Percentiles rank a stretch among this genome's conserved stretches.
phyloP scores from a whole-genome alignment of 1,284 basidiomycete species.

The Cutaneotrichosporon dermatis region DNA sequence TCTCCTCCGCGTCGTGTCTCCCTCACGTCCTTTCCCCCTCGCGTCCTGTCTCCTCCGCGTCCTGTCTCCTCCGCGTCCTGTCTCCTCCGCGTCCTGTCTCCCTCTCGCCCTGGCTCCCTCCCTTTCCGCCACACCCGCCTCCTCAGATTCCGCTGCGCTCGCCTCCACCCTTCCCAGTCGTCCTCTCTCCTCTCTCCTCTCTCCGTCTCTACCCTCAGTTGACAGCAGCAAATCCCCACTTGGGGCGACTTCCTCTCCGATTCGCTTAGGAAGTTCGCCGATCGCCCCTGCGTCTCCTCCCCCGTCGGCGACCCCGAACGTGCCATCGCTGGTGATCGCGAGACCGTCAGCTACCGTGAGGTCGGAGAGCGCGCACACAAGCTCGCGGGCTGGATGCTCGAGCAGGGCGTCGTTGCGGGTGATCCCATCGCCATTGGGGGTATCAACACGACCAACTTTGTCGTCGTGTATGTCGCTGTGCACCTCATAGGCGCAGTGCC shows the following conservation, averaged over 20 bases:
- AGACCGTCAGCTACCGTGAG: slow-evolving; percentile 27
- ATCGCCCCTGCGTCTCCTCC: not conserved
- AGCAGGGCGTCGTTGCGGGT: slow-evolving; percentile 27
- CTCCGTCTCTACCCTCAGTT: no score
- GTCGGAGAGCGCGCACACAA: slow-evolving; percentile 22
- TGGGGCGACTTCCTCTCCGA: not conserved
- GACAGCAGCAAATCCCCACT: not conserved
- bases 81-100: no score
- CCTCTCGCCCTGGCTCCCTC: no score
- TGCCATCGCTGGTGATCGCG: slow-evolving; percentile 8
- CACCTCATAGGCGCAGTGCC: slow-evolving; percentile 37
- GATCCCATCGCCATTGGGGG: slow-evolving; percentile 38
- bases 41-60: no score
- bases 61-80: no score
- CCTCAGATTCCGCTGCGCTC: no score
- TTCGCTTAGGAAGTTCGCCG: not conserved
- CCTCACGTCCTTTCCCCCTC: no score
- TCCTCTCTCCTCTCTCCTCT: no score
- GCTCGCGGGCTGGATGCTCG: slow-evolving; percentile 32
- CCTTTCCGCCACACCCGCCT: no score
- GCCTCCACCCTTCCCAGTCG: no score
- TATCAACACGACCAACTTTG: slow-evolving; percentile 35
- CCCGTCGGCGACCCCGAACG: not conserved
- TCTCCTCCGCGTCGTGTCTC: no score
- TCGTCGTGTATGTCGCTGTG: slow-evolving; percentile 32